Evolutionary conservation across 305 asterid genomes (phyloP), one percentile per base, ranked within the genome.

Genomic region (Fraxinus sp.): DNA sequence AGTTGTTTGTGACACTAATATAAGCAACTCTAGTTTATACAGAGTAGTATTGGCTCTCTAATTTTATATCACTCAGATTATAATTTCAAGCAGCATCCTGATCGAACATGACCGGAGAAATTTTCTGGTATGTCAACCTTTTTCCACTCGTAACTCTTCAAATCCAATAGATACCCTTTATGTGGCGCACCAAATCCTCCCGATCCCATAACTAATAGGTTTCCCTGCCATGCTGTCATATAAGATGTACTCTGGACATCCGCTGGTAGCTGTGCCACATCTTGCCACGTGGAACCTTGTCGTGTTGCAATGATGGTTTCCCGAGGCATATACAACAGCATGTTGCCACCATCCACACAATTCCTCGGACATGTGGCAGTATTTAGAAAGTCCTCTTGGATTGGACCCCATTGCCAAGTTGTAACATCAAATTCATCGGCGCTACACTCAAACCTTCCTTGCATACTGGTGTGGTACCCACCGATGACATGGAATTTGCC

Each of bases 401-500:
- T 79, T 3, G 87, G 86, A 59, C 81, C 91, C 97, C 97, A 93
- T 57, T 35, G 82, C 91, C 94, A 82, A 0, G 84, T 79, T 70
- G 84, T 73, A 0, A 68, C 33, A 13, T 93, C 91, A 36, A 94
- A 93, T 11, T 89, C 37, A 82, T 94, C 98, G 0, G 89, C 90
- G 11, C 88, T 88, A 0, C 82, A 57, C 68, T 26, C 89, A 82
- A 94, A 94, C 11, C 88, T 46, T 0, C 98, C 98, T 84, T 95
- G 98, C 85, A 32, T 82, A 22, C 36, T 33, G 9, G 98, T 93
- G 28, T 68, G 71, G 86, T 95, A 95, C 7, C 98, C 98, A 0
- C 98, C 93, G 33, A 93, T 79, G 89, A 91, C 95, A 28, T 86
- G 93, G 87, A 93, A 91, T 76, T 77, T 87, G 52, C 95, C 96